Conservation (phyloP, 228 moss, liverwort and hornwort genomes). For the Sphagnum fallax region DNA sequence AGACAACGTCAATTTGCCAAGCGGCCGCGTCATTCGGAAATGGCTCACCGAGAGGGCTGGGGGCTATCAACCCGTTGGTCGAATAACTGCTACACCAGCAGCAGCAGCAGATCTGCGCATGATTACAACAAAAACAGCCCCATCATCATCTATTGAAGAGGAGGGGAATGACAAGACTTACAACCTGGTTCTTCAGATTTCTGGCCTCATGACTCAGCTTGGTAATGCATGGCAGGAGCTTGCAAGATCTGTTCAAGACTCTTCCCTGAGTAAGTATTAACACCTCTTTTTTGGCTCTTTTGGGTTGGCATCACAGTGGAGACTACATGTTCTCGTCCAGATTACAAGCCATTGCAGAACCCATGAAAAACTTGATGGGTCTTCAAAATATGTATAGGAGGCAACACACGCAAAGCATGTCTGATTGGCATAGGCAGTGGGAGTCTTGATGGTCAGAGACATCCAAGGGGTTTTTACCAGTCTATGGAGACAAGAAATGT, state of each 20-base stretch:
- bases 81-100: constrained; percentile 19
- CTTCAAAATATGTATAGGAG: too few species aligned
- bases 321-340: too few species aligned
- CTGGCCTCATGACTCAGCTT: constrained; percentile 48
- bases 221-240: constrained; percentile 64
- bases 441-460: too few species aligned
- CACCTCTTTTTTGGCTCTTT: too few species aligned
- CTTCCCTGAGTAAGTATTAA: background rate
- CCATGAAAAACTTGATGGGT: too few species aligned
- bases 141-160: constrained; percentile 21
- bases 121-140: constrained; percentile 20
- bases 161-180: constrained; percentile 48
- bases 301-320: too few species aligned
- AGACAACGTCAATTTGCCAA: constrained; percentile 56
- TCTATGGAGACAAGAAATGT: too few species aligned
- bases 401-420: too few species aligned
- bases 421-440: too few species aligned
- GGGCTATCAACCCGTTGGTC: constrained; percentile 46
- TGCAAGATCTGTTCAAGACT: constrained; percentile 42
- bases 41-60: constrained; percentile 52
- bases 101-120: constrained; percentile 31
- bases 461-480: too few species aligned
- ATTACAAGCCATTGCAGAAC: too few species aligned
- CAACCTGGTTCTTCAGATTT: constrained; percentile 49
- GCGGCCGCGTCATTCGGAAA: constrained; percentile 62